Percentiles rank a stretch among this genome's conserved stretches.
These are phyloP conservation scores for Paxillus involutus DNA, from an alignment of 768 basidiomycete species.

Conservation along the genomic window DNA sequence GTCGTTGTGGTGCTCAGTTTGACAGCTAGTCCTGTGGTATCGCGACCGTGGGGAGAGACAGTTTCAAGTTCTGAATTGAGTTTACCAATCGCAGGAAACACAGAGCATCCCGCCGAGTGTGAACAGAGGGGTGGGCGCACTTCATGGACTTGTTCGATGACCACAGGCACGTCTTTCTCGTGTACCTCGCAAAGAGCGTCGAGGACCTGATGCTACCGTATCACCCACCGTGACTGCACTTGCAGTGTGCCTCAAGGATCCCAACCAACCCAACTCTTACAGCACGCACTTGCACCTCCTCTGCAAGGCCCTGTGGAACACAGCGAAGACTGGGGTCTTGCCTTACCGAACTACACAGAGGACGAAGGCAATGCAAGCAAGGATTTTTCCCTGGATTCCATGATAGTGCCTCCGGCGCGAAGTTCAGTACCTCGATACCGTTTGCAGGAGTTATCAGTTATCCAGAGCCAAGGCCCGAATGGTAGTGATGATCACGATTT, in stretches of 20 bases:
- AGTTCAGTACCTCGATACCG: slow-evolving; percentile 49
- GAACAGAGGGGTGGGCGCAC: background rate
- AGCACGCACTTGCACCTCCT: slow-evolving; percentile 40
- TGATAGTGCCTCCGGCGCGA: slow-evolving; percentile 29
- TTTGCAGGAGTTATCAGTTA: slow-evolving; percentile 29
- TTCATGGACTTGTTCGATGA: slow-evolving; percentile 37
- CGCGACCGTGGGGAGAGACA: no score
- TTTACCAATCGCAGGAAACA: background rate
- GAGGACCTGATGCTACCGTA: slow-evolving; percentile 10
- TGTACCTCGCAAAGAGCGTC: slow-evolving; percentile 5
- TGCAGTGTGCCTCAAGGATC: slow-evolving; percentile 46
- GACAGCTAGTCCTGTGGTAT: background rate
- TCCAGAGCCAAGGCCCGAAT: slow-evolving; percentile 6
- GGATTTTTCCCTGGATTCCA: slow-evolving; percentile 43
- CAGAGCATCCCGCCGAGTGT: slow-evolving; percentile 8
- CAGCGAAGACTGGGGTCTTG: slow-evolving; percentile 4
- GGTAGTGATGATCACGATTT: slow-evolving; percentile 20
- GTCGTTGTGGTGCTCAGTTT: background rate
- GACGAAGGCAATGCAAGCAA: slow-evolving; percentile 27
- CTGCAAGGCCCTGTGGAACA: slow-evolving; percentile 14
- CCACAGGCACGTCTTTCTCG: slow-evolving; percentile 36
- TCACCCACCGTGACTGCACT: background rate
- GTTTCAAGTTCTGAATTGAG: background rate
- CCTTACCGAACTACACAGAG: slow-evolving; percentile 13
- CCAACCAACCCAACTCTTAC: slow-evolving; percentile 56